phyloP scores from a whole-genome alignment of 179 eudicot species.

The Spinacia oleracea region DNA sequence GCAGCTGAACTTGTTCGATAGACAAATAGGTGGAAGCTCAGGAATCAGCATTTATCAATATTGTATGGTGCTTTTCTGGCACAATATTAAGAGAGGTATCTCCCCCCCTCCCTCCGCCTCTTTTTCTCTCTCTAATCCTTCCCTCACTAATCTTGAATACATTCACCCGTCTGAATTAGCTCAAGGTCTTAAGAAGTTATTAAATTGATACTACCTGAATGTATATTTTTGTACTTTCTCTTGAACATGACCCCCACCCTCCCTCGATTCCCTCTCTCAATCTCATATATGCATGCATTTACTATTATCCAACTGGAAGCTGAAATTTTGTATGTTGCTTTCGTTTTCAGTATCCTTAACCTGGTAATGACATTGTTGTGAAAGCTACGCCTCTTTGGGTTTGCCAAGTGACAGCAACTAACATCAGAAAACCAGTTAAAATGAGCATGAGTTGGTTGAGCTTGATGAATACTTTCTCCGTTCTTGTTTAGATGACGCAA shows the following conservation, averaged over 20 bases:
- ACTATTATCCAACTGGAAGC: not conserved
- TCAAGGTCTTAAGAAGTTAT: not conserved
- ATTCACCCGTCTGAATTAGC: not conserved
- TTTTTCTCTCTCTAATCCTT: not conserved
- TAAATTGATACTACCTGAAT: not conserved
- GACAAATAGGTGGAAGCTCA: slow-evolving; percentile 17
- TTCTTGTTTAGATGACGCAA: too few species aligned
- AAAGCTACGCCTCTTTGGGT: not conserved
- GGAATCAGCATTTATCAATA: slow-evolving; percentile 23
- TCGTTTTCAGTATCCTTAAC: not conserved
- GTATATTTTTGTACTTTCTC: not conserved
- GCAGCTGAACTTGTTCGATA: slow-evolving; percentile 24
- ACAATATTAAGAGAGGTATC: slow-evolving; percentile 7
- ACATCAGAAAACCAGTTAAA: not conserved
- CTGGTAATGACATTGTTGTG: not conserved
- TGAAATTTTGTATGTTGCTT: not conserved
- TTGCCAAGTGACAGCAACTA: not conserved
- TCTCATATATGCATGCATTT: not conserved
- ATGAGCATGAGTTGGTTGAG: not conserved
- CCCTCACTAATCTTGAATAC: not conserved
- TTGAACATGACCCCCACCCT: not conserved
- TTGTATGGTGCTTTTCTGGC: slow-evolving; percentile 26
- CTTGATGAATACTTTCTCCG: not conserved
- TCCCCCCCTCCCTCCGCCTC: not conserved
- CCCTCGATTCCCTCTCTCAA: not conserved